Evolutionary conservation across 2,329 filamentous ascomycete genomes (phyloP).

Genomic region (Phaeosphaeriaceae sp.): DNA sequence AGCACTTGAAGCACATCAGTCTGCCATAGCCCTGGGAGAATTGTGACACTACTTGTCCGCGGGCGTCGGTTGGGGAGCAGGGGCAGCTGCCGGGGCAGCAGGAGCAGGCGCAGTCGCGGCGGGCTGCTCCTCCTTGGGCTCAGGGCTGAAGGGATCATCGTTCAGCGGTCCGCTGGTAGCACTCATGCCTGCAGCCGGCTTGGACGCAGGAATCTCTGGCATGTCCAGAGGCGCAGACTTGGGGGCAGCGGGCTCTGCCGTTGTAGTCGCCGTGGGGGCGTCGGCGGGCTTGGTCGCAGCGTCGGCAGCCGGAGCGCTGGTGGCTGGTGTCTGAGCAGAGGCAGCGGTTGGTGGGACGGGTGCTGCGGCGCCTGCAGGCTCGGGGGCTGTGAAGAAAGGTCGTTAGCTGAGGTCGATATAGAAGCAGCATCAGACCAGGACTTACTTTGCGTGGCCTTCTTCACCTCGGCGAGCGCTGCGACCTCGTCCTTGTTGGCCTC

Average conservation of each 20-base stretch:
- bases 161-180: conserved; percentile 48
- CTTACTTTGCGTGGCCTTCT: conserved; percentile 46
- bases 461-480: conserved; percentile 40
- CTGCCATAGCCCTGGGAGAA: neutral
- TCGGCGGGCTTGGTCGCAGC: conserved; percentile 4
- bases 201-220: conserved; percentile 32
- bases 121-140: conserved; percentile 26
- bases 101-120: conserved; percentile 17
- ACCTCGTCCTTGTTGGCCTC: conserved; percentile 37
- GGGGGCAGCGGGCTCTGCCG: conserved; percentile 21
- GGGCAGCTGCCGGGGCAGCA: conserved; percentile 14
- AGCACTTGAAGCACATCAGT: neutral
- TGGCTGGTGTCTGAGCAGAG: conserved; percentile 19
- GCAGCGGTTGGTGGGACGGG: conserved; percentile 39
- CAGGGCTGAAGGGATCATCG: conserved; percentile 38
- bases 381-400: conserved; percentile 33
- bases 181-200: conserved; percentile 47
- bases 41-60: conserved; percentile 23
- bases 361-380: conserved; percentile 39
- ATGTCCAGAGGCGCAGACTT: conserved; percentile 20
- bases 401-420: neutral
- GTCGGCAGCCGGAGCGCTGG: neutral
- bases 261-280: conserved; percentile 14
- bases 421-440: conserved; percentile 16
- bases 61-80: conserved; percentile 10